Evolutionary conservation across 2,329 filamentous ascomycete genomes (phyloP).

Genomic region (Monosporascus sp.): DNA sequence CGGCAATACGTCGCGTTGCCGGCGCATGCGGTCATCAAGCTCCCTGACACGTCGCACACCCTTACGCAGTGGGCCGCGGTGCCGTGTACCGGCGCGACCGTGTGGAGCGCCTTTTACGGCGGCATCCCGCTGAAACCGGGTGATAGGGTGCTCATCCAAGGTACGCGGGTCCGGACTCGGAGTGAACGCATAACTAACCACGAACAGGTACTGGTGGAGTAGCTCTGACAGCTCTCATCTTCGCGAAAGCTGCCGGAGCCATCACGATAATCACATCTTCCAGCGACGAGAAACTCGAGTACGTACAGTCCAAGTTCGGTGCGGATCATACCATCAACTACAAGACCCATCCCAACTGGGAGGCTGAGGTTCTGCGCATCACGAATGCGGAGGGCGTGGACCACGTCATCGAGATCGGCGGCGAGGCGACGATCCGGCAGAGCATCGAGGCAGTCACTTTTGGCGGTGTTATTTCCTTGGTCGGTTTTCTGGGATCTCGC

Average conservation of each 20-base stretch:
- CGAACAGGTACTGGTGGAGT: slow-evolving; percentile 41
- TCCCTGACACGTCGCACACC: slow-evolving; percentile 30
- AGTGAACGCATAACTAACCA: not conserved
- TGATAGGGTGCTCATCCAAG: slow-evolving; percentile 33
- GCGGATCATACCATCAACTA: slow-evolving; percentile 47
- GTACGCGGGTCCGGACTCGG: slow-evolving; percentile 7
- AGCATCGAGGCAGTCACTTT: slow-evolving; percentile 38
- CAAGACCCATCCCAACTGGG: slow-evolving; percentile 39
- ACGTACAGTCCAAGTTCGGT: slow-evolving; percentile 31
- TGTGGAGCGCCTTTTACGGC: slow-evolving; percentile 44
- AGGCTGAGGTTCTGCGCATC: slow-evolving; percentile 35
- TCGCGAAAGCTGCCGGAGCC: slow-evolving; percentile 41
- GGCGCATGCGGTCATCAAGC: slow-evolving; percentile 32
- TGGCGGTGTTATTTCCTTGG: slow-evolving; percentile 40
- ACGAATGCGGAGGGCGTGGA: slow-evolving; percentile 41
- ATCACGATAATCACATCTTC: slow-evolving; percentile 42
- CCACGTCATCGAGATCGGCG: slow-evolving; percentile 34
- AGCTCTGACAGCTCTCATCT: slow-evolving; percentile 37
- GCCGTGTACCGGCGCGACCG: slow-evolving; percentile 40
- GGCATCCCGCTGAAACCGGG: slow-evolving; percentile 34
- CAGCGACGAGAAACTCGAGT: slow-evolving; percentile 41
- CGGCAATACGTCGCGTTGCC: slow-evolving; percentile 38
- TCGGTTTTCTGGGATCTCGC: slow-evolving; percentile 9
- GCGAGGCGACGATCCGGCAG: slow-evolving; percentile 36
- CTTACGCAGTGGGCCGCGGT: slow-evolving; percentile 33